Conservation (phyloP, 306 rosid genomes). For the Ziziphus jujuba region DNA sequence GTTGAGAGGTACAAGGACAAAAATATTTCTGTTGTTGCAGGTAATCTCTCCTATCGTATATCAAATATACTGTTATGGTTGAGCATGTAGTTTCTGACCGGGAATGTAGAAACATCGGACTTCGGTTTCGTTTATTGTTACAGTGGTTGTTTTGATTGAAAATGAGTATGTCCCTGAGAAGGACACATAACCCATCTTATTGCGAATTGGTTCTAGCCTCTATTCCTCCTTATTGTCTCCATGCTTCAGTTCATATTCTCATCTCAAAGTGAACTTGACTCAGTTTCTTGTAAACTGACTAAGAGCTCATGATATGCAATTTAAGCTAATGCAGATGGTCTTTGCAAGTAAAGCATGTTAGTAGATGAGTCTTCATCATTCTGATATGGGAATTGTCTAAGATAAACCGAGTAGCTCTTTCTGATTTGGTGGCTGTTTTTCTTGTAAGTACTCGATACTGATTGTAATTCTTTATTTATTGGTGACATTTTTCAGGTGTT, state of each 20-base stretch:
- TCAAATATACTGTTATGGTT: background rate
- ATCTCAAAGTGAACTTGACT: no score
- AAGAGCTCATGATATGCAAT: background rate
- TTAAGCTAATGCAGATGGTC: background rate
- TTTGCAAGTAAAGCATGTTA: background rate
- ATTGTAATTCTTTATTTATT: conserved; percentile 3
- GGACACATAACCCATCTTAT: background rate
- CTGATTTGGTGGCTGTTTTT: conserved; percentile 4
- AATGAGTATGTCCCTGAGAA: background rate
- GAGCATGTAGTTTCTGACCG: background rate
- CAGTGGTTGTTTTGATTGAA: background rate
- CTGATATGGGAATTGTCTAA: background rate
- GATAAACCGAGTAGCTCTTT: conserved; percentile 2
- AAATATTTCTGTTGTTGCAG: conserved; percentile 87
- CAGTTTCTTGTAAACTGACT: no score
- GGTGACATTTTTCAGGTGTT: conserved; percentile 50
- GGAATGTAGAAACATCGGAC: background rate
- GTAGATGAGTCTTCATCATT: background rate
- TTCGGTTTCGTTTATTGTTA: background rate
- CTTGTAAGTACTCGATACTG: conserved; percentile 9
- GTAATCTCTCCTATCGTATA: conserved; percentile 34
- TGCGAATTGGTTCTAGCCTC: no score
- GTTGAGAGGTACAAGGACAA: conserved; percentile 91
- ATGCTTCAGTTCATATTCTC: no score
- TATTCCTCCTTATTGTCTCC: no score